These are phyloP conservation scores for Dalechampia spathulata DNA, from an alignment of 441 rosid species.

Conservation along the genomic window DNA sequence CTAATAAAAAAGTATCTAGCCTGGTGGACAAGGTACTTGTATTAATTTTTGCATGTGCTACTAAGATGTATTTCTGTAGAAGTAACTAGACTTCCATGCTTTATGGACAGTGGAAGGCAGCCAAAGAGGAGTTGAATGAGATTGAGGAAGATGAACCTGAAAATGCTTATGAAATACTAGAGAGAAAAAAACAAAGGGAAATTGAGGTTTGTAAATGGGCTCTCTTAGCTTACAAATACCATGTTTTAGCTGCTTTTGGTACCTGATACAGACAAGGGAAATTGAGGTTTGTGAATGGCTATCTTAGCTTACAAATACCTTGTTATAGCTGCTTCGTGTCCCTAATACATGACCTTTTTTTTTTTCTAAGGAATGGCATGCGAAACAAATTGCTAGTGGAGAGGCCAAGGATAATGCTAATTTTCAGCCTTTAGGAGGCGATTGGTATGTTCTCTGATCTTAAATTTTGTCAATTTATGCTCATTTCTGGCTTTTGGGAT, in stretches of 20 bases:
- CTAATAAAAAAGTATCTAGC: conserved; percentile 88
- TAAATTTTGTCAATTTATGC: not conserved
- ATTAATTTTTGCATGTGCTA: not conserved
- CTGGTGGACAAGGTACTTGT: conserved; percentile 86
- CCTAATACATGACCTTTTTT: conserved; percentile 5
- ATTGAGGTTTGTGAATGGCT: conserved; percentile 45
- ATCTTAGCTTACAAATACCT: not conserved
- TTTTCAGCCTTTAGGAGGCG: conserved; percentile 95
- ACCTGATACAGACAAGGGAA: conserved; percentile 33
- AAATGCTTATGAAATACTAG: conserved; percentile 50
- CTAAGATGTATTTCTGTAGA: not conserved
- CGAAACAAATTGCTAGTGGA: conserved; percentile 81
- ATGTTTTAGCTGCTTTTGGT: not conserved
- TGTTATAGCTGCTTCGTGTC: not conserved
- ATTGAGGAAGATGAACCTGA: conserved; percentile 75
- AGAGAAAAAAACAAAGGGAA: conserved; percentile 73
- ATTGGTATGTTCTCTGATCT: conserved; percentile 51
- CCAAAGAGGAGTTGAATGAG: conserved; percentile 85
- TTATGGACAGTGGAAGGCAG: conserved; percentile 85
- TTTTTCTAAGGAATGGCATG: conserved; percentile 70
- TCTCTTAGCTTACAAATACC: not conserved
- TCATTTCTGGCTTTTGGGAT: not conserved
- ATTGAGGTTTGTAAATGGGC: conserved; percentile 45
- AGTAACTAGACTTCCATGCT: conserved; percentile 3
- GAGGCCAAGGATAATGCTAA: conserved; percentile 94